Evolutionary conservation across 2,329 filamentous ascomycete species (phyloP).

Genomic region (Curvularia spicifera): DNA sequence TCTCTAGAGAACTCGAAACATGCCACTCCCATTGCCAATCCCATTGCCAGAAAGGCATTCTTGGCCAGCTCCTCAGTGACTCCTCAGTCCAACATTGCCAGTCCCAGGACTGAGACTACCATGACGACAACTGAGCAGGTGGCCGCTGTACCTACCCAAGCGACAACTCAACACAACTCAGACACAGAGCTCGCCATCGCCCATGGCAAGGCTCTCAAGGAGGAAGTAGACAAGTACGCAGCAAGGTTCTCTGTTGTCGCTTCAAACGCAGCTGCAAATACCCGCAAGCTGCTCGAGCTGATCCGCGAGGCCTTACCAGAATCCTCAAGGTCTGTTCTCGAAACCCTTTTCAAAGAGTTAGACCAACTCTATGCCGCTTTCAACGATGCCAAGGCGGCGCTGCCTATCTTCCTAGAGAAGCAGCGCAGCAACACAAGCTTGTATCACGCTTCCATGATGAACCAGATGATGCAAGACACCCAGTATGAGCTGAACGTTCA

Average conservation of each 20-base stretch:
- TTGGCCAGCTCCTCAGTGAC: slow-evolving; percentile 6
- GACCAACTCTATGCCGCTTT: slow-evolving; percentile 32
- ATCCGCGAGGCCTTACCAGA: slow-evolving; percentile 29
- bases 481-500: slow-evolving; percentile 36
- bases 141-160: slow-evolving; percentile 13
- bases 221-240: slow-evolving; percentile 31
- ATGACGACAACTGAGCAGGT: slow-evolving; percentile 38
- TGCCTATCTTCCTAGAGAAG: slow-evolving; percentile 37
- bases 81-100: slow-evolving; percentile 2
- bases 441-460: slow-evolving; percentile 32
- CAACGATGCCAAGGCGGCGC: slow-evolving; percentile 25
- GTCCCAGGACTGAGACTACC: slow-evolving; percentile 11
- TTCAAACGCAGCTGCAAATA: slow-evolving; percentile 26
- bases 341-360: slow-evolving; percentile 37
- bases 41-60: slow-evolving; percentile 4
- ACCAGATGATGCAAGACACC: slow-evolving; percentile 31
- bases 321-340: slow-evolving; percentile 21
- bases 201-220: slow-evolving; percentile 27
- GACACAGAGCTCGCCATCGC: slow-evolving; percentile 34
- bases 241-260: slow-evolving; percentile 25
- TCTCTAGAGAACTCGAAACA: slow-evolving; percentile 29
- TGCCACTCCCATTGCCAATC: slow-evolving; percentile 20
- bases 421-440: slow-evolving; percentile 39
- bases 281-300: slow-evolving; percentile 30
- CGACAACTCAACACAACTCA: slow-evolving; percentile 8